These are phyloP conservation scores for Colletotrichum tanaceti DNA, from an alignment of 2,329 filamentous ascomycete genomes.

Conservation along the genomic window DNA sequence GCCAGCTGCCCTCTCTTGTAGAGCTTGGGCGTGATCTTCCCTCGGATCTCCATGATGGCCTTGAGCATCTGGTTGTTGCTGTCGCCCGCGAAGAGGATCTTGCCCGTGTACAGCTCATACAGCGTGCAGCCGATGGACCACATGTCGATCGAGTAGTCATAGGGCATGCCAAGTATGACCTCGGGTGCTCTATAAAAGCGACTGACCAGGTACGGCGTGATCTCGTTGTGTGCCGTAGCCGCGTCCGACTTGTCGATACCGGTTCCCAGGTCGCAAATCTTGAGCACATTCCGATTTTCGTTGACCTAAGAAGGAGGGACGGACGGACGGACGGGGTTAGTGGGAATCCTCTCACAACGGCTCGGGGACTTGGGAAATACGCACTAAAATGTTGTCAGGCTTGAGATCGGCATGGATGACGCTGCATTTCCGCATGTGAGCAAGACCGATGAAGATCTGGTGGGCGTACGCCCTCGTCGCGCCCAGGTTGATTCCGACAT, in stretches of 20 bases:
- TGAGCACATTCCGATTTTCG: constrained; percentile 83
- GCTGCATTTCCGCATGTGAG: constrained; percentile 89
- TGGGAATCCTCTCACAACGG: not conserved
- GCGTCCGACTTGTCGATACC: constrained; percentile 88
- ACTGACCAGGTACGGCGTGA: constrained; percentile 94
- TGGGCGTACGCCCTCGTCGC: constrained; percentile 91
- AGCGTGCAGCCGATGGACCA: constrained; percentile 98
- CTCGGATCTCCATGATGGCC: constrained; percentile 94
- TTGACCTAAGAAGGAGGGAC: constrained; percentile 67
- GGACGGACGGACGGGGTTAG: constrained; percentile 47
- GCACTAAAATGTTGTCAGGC: constrained; percentile 92
- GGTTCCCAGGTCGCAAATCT: constrained; percentile 97
- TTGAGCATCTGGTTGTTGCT: constrained; percentile 99
- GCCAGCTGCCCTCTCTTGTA: constrained; percentile 84
- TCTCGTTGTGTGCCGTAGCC: constrained; percentile 78
- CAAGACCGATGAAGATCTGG: constrained; percentile 92
- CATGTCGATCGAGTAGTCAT: constrained; percentile 94
- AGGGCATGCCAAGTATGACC: constrained; percentile 95
- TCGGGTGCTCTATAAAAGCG: constrained; percentile 98
- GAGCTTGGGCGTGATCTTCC: constrained; percentile 89
- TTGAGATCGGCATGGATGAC: constrained; percentile 97
- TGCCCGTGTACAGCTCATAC: constrained; percentile 96
- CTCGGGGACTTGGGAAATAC: constrained; percentile 42
- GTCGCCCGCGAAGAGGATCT: constrained; percentile 93
- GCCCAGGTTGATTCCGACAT: constrained; percentile 89